Percentiles rank a stretch among this genome's conserved stretches.
These are phyloP conservation scores for Edaphochlamys debaryana DNA, from an alignment of 139 green algal species.

Conservation along the genomic window DNA sequence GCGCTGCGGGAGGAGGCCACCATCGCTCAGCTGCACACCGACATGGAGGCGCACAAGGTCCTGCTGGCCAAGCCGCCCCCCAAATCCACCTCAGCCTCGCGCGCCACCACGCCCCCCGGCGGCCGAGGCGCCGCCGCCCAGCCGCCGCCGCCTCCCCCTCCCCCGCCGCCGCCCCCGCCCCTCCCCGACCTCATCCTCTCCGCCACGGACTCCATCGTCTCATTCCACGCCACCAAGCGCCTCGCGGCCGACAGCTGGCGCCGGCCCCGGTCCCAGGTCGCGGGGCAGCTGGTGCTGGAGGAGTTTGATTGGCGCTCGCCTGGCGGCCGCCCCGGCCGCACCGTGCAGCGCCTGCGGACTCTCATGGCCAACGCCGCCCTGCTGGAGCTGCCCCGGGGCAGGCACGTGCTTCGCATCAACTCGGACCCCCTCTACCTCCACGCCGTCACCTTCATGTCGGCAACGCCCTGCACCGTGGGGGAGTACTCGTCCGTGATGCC, in stretches of 20 bases:
- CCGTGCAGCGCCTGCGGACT: constrained; percentile 52
- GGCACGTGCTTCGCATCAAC: constrained; percentile 66
- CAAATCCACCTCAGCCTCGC: background rate
- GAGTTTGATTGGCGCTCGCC: constrained; percentile 47
- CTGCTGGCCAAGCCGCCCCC: background rate
- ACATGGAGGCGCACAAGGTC: background rate
- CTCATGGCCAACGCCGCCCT: constrained; percentile 40
- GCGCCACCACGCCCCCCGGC: background rate
- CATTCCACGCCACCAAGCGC: constrained; percentile 46
- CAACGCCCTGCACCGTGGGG: constrained; percentile 36
- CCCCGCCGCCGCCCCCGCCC: background rate
- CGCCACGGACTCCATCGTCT: constrained; percentile 20
- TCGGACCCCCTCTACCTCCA: constrained; percentile 51
- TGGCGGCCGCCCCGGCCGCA: constrained; percentile 33
- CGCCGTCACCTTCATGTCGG: constrained; percentile 47
- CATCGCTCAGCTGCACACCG: background rate
- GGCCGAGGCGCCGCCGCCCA: background rate
- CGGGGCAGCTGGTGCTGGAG: constrained; percentile 57
- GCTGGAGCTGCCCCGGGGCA: constrained; percentile 67
- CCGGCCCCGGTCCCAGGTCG: constrained; percentile 22
- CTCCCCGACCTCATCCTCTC: background rate
- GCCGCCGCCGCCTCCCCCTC: background rate
- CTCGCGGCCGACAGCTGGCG: constrained; percentile 39
- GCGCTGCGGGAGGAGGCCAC: constrained; percentile 18
- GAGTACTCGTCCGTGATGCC: constrained; percentile 34